Evolutionary conservation across 2,329 filamentous ascomycete species (phyloP).

Genomic region (Blastomyces percursus): DNA sequence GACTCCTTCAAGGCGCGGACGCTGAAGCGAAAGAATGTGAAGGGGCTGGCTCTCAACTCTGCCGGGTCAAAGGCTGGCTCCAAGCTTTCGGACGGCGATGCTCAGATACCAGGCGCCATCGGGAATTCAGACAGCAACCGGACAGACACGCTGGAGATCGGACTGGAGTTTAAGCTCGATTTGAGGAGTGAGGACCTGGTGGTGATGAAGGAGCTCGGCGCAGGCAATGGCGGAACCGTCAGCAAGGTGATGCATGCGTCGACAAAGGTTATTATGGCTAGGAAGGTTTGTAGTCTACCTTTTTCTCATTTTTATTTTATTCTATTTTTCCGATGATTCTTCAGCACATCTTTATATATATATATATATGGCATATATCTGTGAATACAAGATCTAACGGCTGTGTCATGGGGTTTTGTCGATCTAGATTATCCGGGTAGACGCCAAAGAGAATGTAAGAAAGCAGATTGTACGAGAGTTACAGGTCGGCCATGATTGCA

Average conservation of each 20-base stretch:
- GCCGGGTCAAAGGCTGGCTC: constrained; percentile 58
- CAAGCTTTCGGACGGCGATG: constrained; percentile 61
- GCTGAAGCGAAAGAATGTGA: constrained; percentile 98
- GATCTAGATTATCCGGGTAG: constrained; percentile 82
- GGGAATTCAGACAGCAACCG: constrained; percentile 49
- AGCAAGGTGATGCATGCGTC: constrained; percentile 95
- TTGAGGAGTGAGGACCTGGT: constrained; percentile 84
- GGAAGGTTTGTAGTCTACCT: constrained; percentile 57
- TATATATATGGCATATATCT: not conserved
- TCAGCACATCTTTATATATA: not conserved
- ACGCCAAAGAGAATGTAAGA: constrained; percentile 92
- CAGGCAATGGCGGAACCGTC: constrained; percentile 93
- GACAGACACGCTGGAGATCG: constrained; percentile 76
- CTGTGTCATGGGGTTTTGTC: not conserved
- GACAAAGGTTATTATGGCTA: constrained; percentile 92
- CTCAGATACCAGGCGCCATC: constrained; percentile 48
- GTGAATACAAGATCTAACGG: not conserved
- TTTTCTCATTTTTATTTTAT: not conserved
- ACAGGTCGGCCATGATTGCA: constrained; percentile 97
- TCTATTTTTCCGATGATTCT: constrained; percentile 4
- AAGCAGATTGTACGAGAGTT: constrained; percentile 95
- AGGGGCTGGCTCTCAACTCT: constrained; percentile 79
- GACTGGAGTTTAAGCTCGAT: constrained; percentile 92
- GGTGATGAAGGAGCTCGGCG: constrained; percentile 85
- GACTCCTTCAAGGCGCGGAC: constrained; percentile 58